Conservation (phyloP, 1,284 basidiomycete genomes). For the Ustilago bromivora region DNA sequence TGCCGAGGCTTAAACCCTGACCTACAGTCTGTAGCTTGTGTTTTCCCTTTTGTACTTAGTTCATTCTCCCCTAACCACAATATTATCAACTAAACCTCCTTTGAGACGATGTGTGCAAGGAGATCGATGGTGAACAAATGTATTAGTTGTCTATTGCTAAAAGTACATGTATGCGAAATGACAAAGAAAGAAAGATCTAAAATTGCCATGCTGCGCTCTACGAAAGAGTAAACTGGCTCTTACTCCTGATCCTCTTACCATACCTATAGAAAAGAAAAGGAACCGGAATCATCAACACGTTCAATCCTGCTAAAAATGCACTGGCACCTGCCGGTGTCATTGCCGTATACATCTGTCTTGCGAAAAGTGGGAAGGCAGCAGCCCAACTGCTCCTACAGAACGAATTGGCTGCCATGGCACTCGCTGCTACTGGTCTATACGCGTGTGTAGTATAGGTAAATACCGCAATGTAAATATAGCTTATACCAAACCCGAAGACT, state of each 20-base stretch:
- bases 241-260: conserved; percentile 49
- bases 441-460: conserved; percentile 52
- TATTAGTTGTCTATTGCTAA: conserved; percentile 7
- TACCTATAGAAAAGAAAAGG: conserved; percentile 56
- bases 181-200: neutral
- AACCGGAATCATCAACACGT: conserved; percentile 53
- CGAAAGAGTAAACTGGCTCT: conserved; percentile 43
- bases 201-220: neutral
- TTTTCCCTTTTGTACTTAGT: conserved; percentile 13
- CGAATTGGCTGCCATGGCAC: conserved; percentile 55
- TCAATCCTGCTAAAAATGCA: conserved; percentile 47
- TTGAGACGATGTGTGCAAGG: neutral
- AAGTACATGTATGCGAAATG: conserved; percentile 16
- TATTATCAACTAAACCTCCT: neutral
- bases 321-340: conserved; percentile 37
- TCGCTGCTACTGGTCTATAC: conserved; percentile 53
- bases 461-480: conserved; percentile 43
- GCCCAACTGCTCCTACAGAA: conserved; percentile 50
- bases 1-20: conserved; percentile 25
- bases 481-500: conserved; percentile 48
- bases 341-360: conserved; percentile 47
- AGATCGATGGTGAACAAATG: neutral
- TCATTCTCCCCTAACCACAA: neutral
- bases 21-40: neutral
- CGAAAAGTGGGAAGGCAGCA: conserved; percentile 47